Evolutionary conservation across 306 rosid genomes (phyloP).

Genomic region (Acacia melanoxylon): DNA sequence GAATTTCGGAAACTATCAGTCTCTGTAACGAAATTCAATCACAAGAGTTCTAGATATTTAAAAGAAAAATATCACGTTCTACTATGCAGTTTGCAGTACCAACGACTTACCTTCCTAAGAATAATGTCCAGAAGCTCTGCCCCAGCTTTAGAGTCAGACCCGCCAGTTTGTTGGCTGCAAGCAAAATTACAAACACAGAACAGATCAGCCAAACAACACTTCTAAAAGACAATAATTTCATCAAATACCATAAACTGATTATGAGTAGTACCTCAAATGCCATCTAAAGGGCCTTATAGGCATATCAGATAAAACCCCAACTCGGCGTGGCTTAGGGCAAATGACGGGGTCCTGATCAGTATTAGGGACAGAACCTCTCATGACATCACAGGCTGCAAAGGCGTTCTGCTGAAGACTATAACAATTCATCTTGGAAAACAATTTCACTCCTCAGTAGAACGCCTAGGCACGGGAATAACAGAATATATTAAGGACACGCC

Average conservation of each 20-base stretch:
- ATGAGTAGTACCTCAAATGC: slow-evolving; percentile 52
- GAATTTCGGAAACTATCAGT: background rate
- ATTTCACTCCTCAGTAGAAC: slow-evolving; percentile 52
- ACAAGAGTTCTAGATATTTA: background rate
- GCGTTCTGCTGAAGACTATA: slow-evolving; percentile 80
- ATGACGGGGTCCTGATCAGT: slow-evolving; percentile 63
- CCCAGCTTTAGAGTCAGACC: slow-evolving; percentile 78
- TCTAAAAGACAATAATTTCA: slow-evolving; percentile 11
- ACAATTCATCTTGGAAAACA: slow-evolving; percentile 60
- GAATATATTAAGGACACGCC: background rate
- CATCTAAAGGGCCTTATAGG: slow-evolving; percentile 53
- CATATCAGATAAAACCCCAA: slow-evolving; percentile 56
- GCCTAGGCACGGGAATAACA: slow-evolving; percentile 46
- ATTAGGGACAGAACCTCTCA: slow-evolving; percentile 41
- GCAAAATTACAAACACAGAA: slow-evolving; percentile 12
- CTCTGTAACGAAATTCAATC: background rate
- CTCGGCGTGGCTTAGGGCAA: slow-evolving; percentile 85
- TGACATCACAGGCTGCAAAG: slow-evolving; percentile 63
- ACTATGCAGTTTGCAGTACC: background rate
- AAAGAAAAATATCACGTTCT: background rate
- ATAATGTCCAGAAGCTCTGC: slow-evolving; percentile 78
- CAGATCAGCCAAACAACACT: slow-evolving; percentile 19
- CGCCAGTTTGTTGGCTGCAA: slow-evolving; percentile 45
- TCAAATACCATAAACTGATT: background rate
- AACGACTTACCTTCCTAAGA: slow-evolving; percentile 57